Percentiles rank a stretch among this genome's conserved stretches.
These are phyloP conservation scores for Hypericum androsaemum DNA, from an alignment of 345 rosid species.

Conservation along the genomic window DNA sequence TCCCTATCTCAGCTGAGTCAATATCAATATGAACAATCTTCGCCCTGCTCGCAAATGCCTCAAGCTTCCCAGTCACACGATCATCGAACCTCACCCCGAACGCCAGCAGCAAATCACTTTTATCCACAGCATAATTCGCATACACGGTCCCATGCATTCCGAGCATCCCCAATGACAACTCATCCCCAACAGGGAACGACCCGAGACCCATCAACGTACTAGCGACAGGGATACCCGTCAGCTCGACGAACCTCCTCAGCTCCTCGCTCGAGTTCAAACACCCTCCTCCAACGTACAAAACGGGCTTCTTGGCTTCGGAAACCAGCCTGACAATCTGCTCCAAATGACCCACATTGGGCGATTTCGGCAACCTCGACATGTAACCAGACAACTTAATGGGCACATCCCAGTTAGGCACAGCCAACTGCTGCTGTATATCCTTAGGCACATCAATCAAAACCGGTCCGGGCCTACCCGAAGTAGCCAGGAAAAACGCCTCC, in stretches of 20 bases:
- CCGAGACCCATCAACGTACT: slow-evolving; percentile 99
- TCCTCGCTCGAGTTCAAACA: slow-evolving; percentile 90
- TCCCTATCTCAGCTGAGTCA: slow-evolving; percentile 92
- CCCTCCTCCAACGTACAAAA: slow-evolving; percentile 96
- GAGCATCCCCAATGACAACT: slow-evolving; percentile 75
- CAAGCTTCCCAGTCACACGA: slow-evolving; percentile 92
- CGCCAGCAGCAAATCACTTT: slow-evolving; percentile 77
- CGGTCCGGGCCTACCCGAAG: slow-evolving; percentile 87
- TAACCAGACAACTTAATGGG: slow-evolving; percentile 59
- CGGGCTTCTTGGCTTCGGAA: slow-evolving; percentile 72
- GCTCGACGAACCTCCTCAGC: slow-evolving; percentile 64
- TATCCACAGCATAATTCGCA: slow-evolving; percentile 85
- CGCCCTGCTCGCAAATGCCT: slow-evolving; percentile 88
- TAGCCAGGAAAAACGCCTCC: slow-evolving; percentile 81
- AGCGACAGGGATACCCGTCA: slow-evolving; percentile 87
- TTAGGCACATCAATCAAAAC: slow-evolving; percentile 88
- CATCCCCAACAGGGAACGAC: slow-evolving; percentile 46
- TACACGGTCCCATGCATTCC: slow-evolving; percentile 98
- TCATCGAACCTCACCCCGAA: slow-evolving; percentile 98
- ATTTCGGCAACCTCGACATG: slow-evolving; percentile 64
- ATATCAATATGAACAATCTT: slow-evolving; percentile 94
- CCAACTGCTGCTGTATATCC: slow-evolving; percentile 86
- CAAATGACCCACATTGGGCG: slow-evolving; percentile 40
- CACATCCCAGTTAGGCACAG: slow-evolving; percentile 68
- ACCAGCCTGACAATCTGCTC: slow-evolving; percentile 79